Conservation (phyloP, 1,139 yeast species). For the Suhomyces panamericanus region DNA sequence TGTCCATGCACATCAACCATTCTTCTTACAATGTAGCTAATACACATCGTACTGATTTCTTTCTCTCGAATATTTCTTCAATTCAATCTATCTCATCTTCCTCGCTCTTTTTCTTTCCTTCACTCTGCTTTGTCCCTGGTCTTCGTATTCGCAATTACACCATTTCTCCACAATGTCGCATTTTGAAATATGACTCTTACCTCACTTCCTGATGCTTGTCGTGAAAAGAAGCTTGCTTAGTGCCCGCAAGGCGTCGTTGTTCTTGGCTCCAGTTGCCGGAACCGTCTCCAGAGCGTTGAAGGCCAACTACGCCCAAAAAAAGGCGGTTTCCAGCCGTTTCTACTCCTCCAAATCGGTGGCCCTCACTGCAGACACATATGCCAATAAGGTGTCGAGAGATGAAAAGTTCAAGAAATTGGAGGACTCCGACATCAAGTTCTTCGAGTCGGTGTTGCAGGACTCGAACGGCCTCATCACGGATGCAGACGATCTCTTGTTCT, state of each 20-base stretch:
- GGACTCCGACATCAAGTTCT: slow-evolving; percentile 58
- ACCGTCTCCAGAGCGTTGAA: neutral
- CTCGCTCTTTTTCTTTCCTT: too few relatives aligned
- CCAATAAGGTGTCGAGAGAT: slow-evolving; percentile 51
- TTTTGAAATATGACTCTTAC: slow-evolving; percentile 7
- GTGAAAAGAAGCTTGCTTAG: slow-evolving; percentile 6
- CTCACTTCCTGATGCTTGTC: slow-evolving; percentile 4
- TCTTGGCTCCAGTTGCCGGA: neutral
- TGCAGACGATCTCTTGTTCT: slow-evolving; percentile 64
- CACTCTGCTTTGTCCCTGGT: neutral
- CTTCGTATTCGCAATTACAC: neutral
- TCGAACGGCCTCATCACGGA: slow-evolving; percentile 51
- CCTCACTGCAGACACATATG: slow-evolving; percentile 64
- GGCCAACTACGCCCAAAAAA: neutral
- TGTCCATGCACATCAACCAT: too few relatives aligned
- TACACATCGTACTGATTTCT: too few relatives aligned
- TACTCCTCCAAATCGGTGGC: slow-evolving; percentile 48
- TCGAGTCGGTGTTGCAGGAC: slow-evolving; percentile 57
- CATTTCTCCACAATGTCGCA: slow-evolving; percentile 5
- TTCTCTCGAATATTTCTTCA: too few relatives aligned
- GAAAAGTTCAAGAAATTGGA: slow-evolving; percentile 48
- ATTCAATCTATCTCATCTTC: too few relatives aligned
- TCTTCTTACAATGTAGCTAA: neutral
- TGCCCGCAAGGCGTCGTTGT: slow-evolving; percentile 3
- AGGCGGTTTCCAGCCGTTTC: neutral